Base-by-base conservation (phyloP, 2,329 filamentous ascomycete genomes). In the Trichoderma gracile region DNA sequence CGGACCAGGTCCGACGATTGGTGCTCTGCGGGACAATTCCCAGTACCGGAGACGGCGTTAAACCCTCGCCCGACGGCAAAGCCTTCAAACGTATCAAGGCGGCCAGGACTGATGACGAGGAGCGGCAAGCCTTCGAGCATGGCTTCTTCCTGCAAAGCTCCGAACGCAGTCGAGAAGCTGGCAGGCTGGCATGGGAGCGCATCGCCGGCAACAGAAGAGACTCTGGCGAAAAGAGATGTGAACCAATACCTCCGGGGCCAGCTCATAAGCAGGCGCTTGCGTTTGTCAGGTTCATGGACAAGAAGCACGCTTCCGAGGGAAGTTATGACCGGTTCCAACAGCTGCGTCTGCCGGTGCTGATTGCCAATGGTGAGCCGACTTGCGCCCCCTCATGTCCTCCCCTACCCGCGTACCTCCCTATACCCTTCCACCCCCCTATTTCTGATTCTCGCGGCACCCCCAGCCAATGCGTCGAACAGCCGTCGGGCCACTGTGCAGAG, bases 1-100 rank as follows among this genome's bases (percentile, higher is more conserved):
- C 77, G 0, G 69, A 69, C 1, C 67, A 79, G 1, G 74, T 81
- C 0, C 75, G 78, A 1, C 74, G 75, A 19, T 70, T 82, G 8
- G 73, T 83, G 27, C 71, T 83, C 12, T 79, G 78, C 14, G 81
- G 81, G 2, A 79, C 80, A 3, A 74, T 67, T n/a, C 75, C 78
- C 0, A 80, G 78, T 56, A 69, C 69, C 5, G 77, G 78, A 3
- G 67, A 74, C 17, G 78, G 76, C 5, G 73, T 77, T 1, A 67
- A 69, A 8, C 65, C 62, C 25, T 73, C 75, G 9, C 72, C 73
- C 8, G 54, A 74, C 0, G 71, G 70, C 43, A 52, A 25, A 6
- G 71, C 76, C 0, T 78, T 78, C 66, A 73, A 73, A 53, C 68
- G 68, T n/a, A 70, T 77, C 58, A 75, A 70, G 21, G 68, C 68